A percentile compares a stretch with the other conserved stretches of the same genome.
These are phyloP conservation scores for Malbranchea cinnamomea DNA, from an alignment of 2,329 filamentous ascomycete species.

Conservation along the genomic window DNA sequence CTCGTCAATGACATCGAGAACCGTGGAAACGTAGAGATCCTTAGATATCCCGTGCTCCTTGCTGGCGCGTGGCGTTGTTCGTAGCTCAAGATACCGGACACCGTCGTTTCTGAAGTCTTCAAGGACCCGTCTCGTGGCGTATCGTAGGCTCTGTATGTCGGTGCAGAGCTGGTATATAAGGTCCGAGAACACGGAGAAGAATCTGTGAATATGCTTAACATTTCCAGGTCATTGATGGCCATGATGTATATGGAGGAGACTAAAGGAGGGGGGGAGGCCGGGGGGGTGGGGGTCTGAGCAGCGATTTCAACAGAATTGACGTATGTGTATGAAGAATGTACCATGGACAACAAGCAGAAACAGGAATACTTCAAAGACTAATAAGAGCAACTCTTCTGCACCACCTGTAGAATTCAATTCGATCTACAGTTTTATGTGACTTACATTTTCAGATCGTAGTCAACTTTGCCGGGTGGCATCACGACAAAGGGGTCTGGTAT, in stretches of 20 bases:
- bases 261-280: no score
- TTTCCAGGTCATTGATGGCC: background rate
- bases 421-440: no score
- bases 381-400: no score
- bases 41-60: slow-evolving; percentile 40
- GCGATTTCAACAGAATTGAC: no score
- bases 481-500: slow-evolving; percentile 54
- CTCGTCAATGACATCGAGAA: slow-evolving; percentile 48
- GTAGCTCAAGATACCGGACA: slow-evolving; percentile 62
- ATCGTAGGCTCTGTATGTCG: slow-evolving; percentile 42
- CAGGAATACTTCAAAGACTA: no score
- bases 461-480: slow-evolving; percentile 56
- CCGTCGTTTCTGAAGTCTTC: slow-evolving; percentile 53
- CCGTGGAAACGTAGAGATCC: slow-evolving; percentile 47
- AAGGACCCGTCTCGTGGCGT: slow-evolving; percentile 52
- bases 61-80: slow-evolving; percentile 60
- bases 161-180: slow-evolving; percentile 67
- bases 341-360: background rate
- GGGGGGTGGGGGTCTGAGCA: no score
- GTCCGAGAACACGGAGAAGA: slow-evolving; percentile 63
- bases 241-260: no score
- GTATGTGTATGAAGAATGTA: background rate
- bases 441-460: slow-evolving; percentile 55
- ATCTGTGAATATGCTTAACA: slow-evolving; percentile 31
- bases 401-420: no score